phyloP scores from a whole-genome alignment of 495 filamentous ascomycete genomes.

The Hypoxylon lienhwacheense region DNA sequence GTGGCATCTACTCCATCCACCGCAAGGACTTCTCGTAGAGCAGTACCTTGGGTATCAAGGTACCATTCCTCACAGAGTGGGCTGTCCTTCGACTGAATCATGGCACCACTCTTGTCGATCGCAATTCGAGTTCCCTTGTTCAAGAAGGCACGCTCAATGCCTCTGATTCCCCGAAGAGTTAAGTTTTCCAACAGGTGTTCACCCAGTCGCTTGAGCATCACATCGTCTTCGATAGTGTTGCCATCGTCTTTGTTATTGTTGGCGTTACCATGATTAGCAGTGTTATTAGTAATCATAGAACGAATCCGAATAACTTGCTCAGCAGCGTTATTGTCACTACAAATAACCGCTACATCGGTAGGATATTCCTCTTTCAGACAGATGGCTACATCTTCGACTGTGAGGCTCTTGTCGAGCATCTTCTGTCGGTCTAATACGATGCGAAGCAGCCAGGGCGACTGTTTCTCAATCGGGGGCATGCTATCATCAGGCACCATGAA shows the following conservation, averaged over 20 bases:
- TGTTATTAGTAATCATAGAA: constrained; percentile 71
- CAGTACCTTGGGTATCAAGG: constrained; percentile 88
- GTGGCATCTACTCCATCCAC: constrained; percentile 86
- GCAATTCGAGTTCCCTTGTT: constrained; percentile 72
- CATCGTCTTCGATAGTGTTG: constrained; percentile 80
- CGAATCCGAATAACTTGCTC: constrained; percentile 93
- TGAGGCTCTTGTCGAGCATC: constrained; percentile 90
- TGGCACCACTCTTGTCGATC: constrained; percentile 63
- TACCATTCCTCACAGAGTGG: constrained; percentile 85
- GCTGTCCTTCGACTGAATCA: constrained; percentile 69
- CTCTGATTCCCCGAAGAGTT: constrained; percentile 84
- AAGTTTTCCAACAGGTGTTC: constrained; percentile 87
- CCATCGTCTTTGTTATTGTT: constrained; percentile 73
- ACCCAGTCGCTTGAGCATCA: constrained; percentile 86
- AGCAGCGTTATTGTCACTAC: constrained; percentile 97
- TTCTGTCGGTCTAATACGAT: constrained; percentile 91
- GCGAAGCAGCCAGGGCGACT: constrained; percentile 94
- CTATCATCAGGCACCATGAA: constrained; percentile 90
- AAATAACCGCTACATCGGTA: constrained; percentile 88
- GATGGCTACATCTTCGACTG: constrained; percentile 87
- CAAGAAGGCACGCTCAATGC: constrained; percentile 89
- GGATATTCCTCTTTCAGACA: constrained; percentile 85
- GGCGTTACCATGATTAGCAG: constrained; percentile 74
- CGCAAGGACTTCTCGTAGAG: constrained; percentile 76
- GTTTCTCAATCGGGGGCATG: constrained; percentile 66